phyloP scores from a whole-genome alignment of 2,329 filamentous ascomycete species.

The Ophiostoma quercus region DNA sequence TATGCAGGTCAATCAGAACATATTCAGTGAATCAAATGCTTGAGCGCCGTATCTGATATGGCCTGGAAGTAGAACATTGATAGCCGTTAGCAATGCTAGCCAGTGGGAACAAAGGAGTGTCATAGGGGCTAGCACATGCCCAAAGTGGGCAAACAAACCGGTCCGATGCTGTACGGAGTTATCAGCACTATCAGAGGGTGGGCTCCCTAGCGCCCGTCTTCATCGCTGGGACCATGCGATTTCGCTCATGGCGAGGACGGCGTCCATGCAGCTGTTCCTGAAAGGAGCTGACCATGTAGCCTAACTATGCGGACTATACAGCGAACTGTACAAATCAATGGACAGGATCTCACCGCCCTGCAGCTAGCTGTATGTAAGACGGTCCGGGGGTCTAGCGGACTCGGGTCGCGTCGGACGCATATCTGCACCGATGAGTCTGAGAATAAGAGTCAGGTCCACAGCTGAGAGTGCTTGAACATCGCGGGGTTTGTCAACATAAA shows the following conservation, averaged over 20 bases:
- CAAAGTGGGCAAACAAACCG: constrained; percentile 8
- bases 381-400: not conserved
- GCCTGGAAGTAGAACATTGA: not conserved
- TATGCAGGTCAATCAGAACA: not conserved
- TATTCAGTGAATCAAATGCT: not conserved
- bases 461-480: not conserved
- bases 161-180: not conserved
- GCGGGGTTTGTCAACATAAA: not conserved
- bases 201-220: not conserved
- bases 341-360: constrained; percentile 7
- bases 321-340: not conserved
- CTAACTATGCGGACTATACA: not conserved
- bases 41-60: not conserved
- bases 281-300: not conserved
- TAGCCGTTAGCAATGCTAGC: not conserved
- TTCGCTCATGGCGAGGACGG: not conserved
- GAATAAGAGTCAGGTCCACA: not conserved
- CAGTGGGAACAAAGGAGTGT: not conserved
- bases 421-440: not conserved
- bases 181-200: not conserved
- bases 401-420: constrained; percentile 8
- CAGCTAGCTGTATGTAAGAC: not conserved
- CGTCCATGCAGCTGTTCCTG: not conserved
- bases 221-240: not conserved
- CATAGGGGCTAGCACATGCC: not conserved